phyloP scores from a whole-genome alignment of 2,329 filamentous ascomycete genomes.

The Fusarium verrucosum region DNA sequence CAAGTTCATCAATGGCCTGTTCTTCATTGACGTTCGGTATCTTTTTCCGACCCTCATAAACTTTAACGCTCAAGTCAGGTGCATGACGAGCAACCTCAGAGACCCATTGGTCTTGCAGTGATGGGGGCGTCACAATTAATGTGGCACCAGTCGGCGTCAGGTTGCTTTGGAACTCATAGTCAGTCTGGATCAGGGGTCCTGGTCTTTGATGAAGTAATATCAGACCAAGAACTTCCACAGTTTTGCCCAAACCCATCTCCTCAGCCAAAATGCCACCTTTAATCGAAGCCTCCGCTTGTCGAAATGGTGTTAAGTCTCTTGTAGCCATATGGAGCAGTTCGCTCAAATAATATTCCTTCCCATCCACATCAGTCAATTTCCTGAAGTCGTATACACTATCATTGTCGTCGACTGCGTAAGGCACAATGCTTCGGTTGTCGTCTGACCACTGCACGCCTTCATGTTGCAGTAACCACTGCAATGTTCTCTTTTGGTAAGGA shows the following conservation, averaged over 20 bases:
- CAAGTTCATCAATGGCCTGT: slow-evolving; percentile 56
- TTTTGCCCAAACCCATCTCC: slow-evolving; percentile 87
- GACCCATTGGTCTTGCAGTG: slow-evolving; percentile 69
- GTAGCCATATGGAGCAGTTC: slow-evolving; percentile 69
- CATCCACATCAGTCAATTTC: slow-evolving; percentile 47
- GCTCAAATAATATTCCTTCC: slow-evolving; percentile 64
- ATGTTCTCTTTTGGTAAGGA: slow-evolving; percentile 75
- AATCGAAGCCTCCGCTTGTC: slow-evolving; percentile 52
- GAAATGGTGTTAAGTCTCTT: slow-evolving; percentile 58
- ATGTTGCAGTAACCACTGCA: slow-evolving; percentile 74
- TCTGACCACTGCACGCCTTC: slow-evolving; percentile 67
- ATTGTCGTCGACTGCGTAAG: slow-evolving; percentile 12
- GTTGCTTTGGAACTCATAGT: slow-evolving; percentile 42
- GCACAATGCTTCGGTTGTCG: slow-evolving; percentile 28
- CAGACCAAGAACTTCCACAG: slow-evolving; percentile 76
- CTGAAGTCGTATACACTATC: slow-evolving; percentile 46
- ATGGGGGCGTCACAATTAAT: slow-evolving; percentile 67
- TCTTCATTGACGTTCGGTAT: slow-evolving; percentile 49
- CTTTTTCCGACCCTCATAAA: slow-evolving; percentile 63
- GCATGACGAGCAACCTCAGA: slow-evolving; percentile 68
- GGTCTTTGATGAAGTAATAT: slow-evolving; percentile 66
- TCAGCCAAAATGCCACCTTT: slow-evolving; percentile 76
- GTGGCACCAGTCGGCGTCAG: slow-evolving; percentile 65
- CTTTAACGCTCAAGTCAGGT: slow-evolving; percentile 63
- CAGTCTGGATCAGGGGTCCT: slow-evolving; percentile 50